Base-by-base conservation (phyloP, 352 stramenopile species). In the Plasmopara halstedii region DNA sequence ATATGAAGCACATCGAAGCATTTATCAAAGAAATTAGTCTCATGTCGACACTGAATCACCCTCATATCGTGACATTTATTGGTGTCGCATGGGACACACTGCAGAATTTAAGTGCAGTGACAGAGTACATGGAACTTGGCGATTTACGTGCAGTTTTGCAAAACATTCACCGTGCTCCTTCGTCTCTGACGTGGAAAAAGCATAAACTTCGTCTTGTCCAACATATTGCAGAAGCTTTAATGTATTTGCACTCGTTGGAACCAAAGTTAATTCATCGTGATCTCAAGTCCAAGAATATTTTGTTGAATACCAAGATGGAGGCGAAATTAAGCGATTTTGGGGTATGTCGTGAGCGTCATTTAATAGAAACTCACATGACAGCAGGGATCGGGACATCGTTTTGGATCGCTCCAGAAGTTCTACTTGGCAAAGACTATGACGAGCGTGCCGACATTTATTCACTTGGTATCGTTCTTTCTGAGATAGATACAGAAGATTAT, bases 271-370 rank as follows among this genome's bases (percentile, higher is more conserved):
- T 89, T 50, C 77, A 89, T 43, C 72, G 77, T 36, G 77, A n/a
- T n/a, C n/a, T n/a, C n/a, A n/a, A n/a, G n/a, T n/a, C n/a, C n/a
- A n/a, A n/a, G n/a, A n/a, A n/a, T 87, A 33, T 58, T 89, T 33
- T 89, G 22, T 39, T 89, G n/a, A 73, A 78, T 51, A 64, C 56
- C 1, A 60, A 78, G 22, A 64, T 83, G 61, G 60, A 83, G 29
- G 71, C 73, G 19, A 88, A 88, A 34, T 55, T 88, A n/a, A 88
- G 72, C 29, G 77, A 88, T 58, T 88, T 88, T 56, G 74, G 74
- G 14, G 65, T 84, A n/a, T 84, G 69, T 0, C 71, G 74, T 8
- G 70, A 84, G 40, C 64, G 64, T 11, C 55, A 76, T 47, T 58
- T 62, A 15, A 72, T 79, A 32, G 71, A 82, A 45, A 83, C 71